These are phyloP conservation scores for Candida succiphila DNA, from an alignment of 805 yeast genomes.

Conservation along the genomic window DNA sequence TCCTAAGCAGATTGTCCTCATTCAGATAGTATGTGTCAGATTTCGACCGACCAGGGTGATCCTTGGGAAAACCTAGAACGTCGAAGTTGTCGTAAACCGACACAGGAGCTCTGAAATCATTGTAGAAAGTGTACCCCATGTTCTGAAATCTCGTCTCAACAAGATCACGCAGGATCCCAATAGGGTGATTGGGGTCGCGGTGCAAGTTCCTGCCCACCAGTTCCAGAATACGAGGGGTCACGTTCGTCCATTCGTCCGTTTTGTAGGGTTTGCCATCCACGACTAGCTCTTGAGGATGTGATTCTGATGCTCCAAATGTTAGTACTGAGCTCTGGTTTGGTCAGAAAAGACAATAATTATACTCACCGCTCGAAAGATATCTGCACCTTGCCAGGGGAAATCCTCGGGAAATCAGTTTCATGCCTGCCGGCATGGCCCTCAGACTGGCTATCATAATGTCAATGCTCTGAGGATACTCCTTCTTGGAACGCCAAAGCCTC, in stretches of 20 bases:
- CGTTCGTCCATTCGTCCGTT: slow-evolving; percentile 78
- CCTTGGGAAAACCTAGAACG: slow-evolving; percentile 78
- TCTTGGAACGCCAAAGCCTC: too few species aligned
- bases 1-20: slow-evolving; percentile 60
- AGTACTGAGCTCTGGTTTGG: background rate
- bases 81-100: slow-evolving; percentile 81
- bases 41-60: slow-evolving; percentile 88
- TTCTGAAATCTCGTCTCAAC: slow-evolving; percentile 60
- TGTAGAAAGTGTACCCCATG: slow-evolving; percentile 68
- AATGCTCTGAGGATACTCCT: too few species aligned
- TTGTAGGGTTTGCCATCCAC: slow-evolving; percentile 42
- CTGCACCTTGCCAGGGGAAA: too few species aligned
- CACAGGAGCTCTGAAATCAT: slow-evolving; percentile 76
- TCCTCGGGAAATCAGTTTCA: too few species aligned
- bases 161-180: slow-evolving; percentile 71
- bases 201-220: slow-evolving; percentile 70
- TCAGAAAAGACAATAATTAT: background rate
- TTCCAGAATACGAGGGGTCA: slow-evolving; percentile 61
- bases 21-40: slow-evolving; percentile 92
- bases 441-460: too few species aligned
- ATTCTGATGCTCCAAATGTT: background rate
- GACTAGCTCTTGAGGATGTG: slow-evolving; percentile 23
- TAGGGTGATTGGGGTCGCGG: slow-evolving; percentile 69
- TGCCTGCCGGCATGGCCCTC: too few species aligned
- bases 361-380: background rate